phyloP scores from a whole-genome alignment of 768 basidiomycete genomes.

The Collybia nuda region DNA sequence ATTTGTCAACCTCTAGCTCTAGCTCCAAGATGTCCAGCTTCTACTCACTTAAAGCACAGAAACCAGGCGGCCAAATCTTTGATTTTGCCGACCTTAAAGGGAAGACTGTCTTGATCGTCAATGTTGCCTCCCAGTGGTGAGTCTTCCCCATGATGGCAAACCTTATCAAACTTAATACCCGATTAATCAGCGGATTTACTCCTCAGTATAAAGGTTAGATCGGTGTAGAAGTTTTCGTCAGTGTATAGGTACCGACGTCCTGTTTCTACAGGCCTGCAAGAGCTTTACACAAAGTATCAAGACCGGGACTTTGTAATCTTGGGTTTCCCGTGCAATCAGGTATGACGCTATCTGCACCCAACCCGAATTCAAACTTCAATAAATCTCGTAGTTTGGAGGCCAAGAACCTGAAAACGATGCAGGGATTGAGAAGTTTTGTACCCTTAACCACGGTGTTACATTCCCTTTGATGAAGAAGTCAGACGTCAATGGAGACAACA shows the following conservation, averaged over 20 bases:
- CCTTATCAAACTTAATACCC: neutral
- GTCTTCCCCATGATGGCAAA: conserved; percentile 10
- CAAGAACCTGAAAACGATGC: conserved; percentile 86
- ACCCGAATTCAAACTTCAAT: neutral
- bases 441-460: conserved; percentile 81
- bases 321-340: conserved; percentile 92
- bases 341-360: conserved; percentile 19
- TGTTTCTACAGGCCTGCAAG: conserved; percentile 61
- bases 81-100: conserved; percentile 72
- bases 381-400: conserved; percentile 60
- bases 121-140: conserved; percentile 75
- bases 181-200: conserved; percentile 66
- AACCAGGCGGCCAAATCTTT: conserved; percentile 52
- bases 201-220: conserved; percentile 71
- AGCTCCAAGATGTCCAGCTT: conserved; percentile 37
- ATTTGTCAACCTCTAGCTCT: conserved; percentile 11
- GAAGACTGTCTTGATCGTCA: conserved; percentile 78
- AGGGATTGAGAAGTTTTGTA: conserved; percentile 74
- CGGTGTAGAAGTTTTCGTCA: neutral
- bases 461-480: conserved; percentile 93
- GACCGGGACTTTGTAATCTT: conserved; percentile 74
- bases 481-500: conserved; percentile 86
- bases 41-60: conserved; percentile 67
- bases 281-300: conserved; percentile 79
- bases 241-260: neutral